A percentile compares a stretch with the other conserved stretches of the same genome.
Evolutionary conservation across 2,329 filamentous ascomycete species (phyloP).

Genomic region (Diaporthe ampelina): DNA sequence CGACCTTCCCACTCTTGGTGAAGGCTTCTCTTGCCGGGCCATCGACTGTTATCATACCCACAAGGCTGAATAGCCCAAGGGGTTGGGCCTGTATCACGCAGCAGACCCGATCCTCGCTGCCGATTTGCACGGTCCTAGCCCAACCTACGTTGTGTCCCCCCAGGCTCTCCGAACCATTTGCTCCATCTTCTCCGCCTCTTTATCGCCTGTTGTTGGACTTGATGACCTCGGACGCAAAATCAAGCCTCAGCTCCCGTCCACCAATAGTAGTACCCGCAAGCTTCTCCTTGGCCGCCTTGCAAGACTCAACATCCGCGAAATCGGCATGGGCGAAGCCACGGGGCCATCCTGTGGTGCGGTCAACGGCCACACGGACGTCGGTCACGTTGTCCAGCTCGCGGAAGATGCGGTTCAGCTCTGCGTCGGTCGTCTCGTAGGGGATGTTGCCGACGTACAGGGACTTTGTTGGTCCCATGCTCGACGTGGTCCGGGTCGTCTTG

Average conservation of each 20-base stretch:
- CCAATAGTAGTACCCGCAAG: constrained; percentile 73
- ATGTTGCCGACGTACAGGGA: constrained; percentile 86
- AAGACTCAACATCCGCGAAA: constrained; percentile 77
- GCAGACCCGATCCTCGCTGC: not conserved
- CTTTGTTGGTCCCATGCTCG: constrained; percentile 44
- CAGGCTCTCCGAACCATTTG: not conserved
- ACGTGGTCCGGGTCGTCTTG: not conserved
- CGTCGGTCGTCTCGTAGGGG: constrained; percentile 87
- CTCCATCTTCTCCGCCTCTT: not conserved
- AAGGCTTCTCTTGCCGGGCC: not conserved
- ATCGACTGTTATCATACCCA: not conserved
- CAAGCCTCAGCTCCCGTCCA: constrained; percentile 74
- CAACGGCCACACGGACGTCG: constrained; percentile 86
- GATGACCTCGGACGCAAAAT: constrained; percentile 64
- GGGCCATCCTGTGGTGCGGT: constrained; percentile 83
- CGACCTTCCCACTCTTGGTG: not conserved
- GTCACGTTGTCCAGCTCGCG: constrained; percentile 75
- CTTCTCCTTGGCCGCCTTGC: constrained; percentile 69
- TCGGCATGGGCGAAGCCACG: constrained; percentile 89
- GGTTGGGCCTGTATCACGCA: not conserved
- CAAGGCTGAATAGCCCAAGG: not conserved
- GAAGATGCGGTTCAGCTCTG: constrained; percentile 85
- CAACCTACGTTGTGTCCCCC: not conserved
- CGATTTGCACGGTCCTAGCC: not conserved
- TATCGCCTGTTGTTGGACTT: constrained; percentile 36